Conservation (phyloP, 208 protist species). For the Blastocrithidia nonstop region DNA sequence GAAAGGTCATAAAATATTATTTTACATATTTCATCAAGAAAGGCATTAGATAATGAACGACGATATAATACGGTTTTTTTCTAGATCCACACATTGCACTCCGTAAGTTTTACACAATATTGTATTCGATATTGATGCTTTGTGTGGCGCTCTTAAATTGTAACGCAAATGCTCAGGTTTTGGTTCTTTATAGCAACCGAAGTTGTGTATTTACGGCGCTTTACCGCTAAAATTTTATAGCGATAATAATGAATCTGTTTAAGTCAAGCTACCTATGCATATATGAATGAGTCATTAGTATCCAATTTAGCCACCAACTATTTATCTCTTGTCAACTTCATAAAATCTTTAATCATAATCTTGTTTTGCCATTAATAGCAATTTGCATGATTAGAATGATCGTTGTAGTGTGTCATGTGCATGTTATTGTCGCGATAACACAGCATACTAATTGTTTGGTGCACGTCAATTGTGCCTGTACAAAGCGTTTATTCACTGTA, state of each 20-base stretch:
- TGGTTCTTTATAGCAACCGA: conserved; percentile 29
- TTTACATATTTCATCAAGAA: too few species aligned
- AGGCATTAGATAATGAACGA: conserved; percentile 23
- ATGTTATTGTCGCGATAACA: conserved; percentile 14
- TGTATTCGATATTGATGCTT: conserved; percentile 18
- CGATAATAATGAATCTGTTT: background rate
- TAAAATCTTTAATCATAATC: too few species aligned
- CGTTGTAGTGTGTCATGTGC: conserved; percentile 6
- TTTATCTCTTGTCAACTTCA: conserved; percentile 28
- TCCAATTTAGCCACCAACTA: conserved; percentile 31
- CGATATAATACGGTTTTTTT: conserved; percentile 33
- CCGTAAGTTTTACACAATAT: conserved; percentile 19
- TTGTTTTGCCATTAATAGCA: background rate
- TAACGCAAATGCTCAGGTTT: conserved; percentile 16
- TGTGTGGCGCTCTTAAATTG: conserved; percentile 13
- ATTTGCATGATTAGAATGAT: background rate
- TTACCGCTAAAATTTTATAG: conserved; percentile 13
- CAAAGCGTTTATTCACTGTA: too few species aligned
- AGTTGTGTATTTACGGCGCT: conserved; percentile 45
- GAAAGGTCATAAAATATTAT: too few species aligned
- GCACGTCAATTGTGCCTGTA: too few species aligned
- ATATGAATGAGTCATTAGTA: conserved; percentile 39
- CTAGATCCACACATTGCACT: conserved; percentile 9
- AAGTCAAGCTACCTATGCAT: conserved; percentile 21
- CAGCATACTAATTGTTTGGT: too few species aligned